Percentiles rank a stretch among this genome's conserved stretches.
phyloP scores from a whole-genome alignment of 495 filamentous ascomycete species.

The Antarctomyces pellizariae region DNA sequence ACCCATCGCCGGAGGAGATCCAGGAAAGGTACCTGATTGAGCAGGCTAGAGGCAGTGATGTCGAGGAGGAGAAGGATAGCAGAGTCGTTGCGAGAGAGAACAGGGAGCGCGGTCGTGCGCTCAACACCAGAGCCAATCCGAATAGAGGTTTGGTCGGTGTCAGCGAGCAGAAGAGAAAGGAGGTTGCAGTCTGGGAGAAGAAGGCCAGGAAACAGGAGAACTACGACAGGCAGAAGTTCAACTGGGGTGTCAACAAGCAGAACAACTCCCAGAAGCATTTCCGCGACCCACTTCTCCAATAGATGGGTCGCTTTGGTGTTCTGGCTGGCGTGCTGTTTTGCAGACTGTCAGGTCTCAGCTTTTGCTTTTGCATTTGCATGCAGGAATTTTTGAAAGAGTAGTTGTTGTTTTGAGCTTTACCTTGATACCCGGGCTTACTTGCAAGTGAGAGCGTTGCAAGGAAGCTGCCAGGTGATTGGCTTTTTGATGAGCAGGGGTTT shows the following conservation, averaged over 20 bases:
- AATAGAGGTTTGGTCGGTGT: slow-evolving; percentile 57
- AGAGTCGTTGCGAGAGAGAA: slow-evolving; percentile 13
- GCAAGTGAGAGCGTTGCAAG: too few species aligned
- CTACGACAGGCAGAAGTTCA: slow-evolving; percentile 30
- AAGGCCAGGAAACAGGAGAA: slow-evolving; percentile 37
- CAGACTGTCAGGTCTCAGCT: too few species aligned
- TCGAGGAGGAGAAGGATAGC: slow-evolving; percentile 14
- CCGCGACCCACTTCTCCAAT: slow-evolving; percentile 26
- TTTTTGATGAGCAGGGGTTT: too few species aligned
- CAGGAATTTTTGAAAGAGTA: too few species aligned
- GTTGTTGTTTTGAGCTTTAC: too few species aligned
- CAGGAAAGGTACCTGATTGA: slow-evolving; percentile 31
- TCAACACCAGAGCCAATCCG: slow-evolving; percentile 42
- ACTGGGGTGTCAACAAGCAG: slow-evolving; percentile 37
- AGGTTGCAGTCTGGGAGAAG: slow-evolving; percentile 38
- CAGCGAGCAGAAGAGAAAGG: slow-evolving; percentile 40
- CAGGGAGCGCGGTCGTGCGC: slow-evolving; percentile 30
- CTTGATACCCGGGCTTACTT: too few species aligned
- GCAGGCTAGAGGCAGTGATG: slow-evolving; percentile 16
- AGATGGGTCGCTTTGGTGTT: too few species aligned
- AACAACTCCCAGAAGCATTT: slow-evolving; percentile 58
- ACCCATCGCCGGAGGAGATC: slow-evolving; percentile 48
- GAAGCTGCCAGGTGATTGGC: too few species aligned
- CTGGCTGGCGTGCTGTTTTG: too few species aligned
- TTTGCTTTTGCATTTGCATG: too few species aligned